phyloP scores from a whole-genome alignment of 2,329 filamentous ascomycete genomes.

The Aspergillus flavus region DNA sequence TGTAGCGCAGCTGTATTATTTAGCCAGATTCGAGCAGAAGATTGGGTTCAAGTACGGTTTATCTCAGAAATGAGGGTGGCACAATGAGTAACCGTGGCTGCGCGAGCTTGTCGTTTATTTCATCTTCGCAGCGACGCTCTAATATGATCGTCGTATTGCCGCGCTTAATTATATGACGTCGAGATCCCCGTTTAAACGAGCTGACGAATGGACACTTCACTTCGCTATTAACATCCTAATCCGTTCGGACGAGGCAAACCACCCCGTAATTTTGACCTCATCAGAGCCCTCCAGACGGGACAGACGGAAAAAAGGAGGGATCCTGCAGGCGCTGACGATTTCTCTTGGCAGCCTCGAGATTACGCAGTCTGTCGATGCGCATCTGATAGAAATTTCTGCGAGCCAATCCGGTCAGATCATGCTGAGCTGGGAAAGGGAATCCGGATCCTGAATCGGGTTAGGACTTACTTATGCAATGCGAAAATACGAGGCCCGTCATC shows the following conservation, averaged over 20 bases:
- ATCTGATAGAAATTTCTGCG: slow-evolving; percentile 81
- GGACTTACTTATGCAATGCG: slow-evolving; percentile 71
- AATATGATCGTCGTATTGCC: not conserved
- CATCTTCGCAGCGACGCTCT: not conserved
- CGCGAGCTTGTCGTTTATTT: not conserved
- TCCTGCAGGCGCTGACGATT: slow-evolving; percentile 80
- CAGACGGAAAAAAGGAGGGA: slow-evolving; percentile 80
- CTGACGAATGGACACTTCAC: not conserved
- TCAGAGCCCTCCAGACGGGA: slow-evolving; percentile 64
- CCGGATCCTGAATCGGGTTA: not conserved
- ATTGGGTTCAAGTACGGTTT: not conserved
- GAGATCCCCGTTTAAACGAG: not conserved
- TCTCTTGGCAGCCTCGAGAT: slow-evolving; percentile 75
- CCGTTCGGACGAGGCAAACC: not conserved
- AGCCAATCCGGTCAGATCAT: not conserved
- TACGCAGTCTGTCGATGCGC: slow-evolving; percentile 75
- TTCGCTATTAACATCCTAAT: not conserved
- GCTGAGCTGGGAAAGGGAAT: slow-evolving; percentile 4
- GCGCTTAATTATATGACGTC: not conserved
- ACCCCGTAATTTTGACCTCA: not conserved
- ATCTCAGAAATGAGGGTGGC: not conserved
- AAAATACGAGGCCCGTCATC: slow-evolving; percentile 80
- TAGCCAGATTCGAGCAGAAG: not conserved
- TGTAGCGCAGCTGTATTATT: not conserved
- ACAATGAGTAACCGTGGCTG: not conserved